Conservation (phyloP, 75 land plant species). For the Larix kaempferi region DNA sequence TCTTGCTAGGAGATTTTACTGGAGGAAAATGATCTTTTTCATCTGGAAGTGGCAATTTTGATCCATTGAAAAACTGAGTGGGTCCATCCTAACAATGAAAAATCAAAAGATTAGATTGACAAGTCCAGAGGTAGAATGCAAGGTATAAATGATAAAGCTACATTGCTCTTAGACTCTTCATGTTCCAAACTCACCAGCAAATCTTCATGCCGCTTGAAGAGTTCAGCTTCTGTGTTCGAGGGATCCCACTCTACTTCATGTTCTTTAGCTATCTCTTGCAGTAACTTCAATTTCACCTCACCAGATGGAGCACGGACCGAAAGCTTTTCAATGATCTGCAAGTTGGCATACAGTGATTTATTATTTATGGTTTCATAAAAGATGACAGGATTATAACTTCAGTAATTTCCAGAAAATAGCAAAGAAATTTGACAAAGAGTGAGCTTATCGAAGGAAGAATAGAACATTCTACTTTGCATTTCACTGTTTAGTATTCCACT, state of each 20-base stretch:
- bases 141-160: background rate
- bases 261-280: constrained; percentile 94
- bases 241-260: constrained; percentile 89
- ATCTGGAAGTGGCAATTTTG: constrained; percentile 48
- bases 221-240: constrained; percentile 58
- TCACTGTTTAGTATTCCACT: no score
- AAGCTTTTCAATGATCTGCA: constrained; percentile 82
- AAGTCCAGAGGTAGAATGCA: background rate
- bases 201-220: constrained; percentile 71
- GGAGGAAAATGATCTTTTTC: constrained; percentile 37
- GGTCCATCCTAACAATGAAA: constrained; percentile 55
- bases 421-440: no score
- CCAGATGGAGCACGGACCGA: constrained; percentile 75
- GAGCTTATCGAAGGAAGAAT: no score
- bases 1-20: constrained; percentile 15
- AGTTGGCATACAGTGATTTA: background rate
- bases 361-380: no score
- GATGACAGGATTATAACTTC: no score
- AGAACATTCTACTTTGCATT: no score
- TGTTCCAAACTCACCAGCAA: constrained; percentile 44
- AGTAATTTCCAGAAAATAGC: no score
- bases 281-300: constrained; percentile 79
- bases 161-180: background rate
- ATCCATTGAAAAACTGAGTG: constrained; percentile 38
- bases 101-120: background rate